phyloP scores from a whole-genome alignment of 768 basidiomycete genomes.

The Leccinum rimulosum region DNA sequence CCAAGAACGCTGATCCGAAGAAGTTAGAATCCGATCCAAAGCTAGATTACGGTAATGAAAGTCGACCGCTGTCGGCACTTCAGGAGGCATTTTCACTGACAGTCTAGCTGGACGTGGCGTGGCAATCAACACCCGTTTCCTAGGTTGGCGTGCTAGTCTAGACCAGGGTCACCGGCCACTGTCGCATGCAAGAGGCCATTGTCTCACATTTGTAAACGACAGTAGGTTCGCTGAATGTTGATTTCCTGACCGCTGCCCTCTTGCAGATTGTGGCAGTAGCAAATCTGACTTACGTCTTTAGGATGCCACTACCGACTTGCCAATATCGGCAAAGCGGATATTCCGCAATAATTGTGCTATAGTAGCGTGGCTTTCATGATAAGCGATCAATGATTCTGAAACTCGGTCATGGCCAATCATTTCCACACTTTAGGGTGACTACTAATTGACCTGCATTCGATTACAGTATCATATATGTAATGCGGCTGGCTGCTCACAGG shows the following conservation, averaged over 20 bases:
- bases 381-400: slow-evolving; percentile 27
- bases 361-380: neutral
- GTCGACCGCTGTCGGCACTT: neutral
- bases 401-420: neutral
- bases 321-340: neutral
- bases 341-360: neutral
- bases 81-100: neutral
- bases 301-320: no score
- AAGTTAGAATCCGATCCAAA: neutral
- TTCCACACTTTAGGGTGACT: slow-evolving; percentile 13
- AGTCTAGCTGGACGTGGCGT: neutral
- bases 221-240: neutral
- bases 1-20: neutral
- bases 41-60: neutral
- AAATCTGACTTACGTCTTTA: neutral
- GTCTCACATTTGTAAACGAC: neutral
- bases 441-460: neutral
- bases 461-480: neutral
- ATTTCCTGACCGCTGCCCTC: no score
- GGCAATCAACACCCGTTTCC: neutral
- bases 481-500: neutral
- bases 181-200: neutral
- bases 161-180: no score
- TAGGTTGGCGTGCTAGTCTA: neutral
- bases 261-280: no score